Percentiles rank a stretch among this genome's conserved stretches.
phyloP scores from a whole-genome alignment of 805 yeast genomes.

The Zygotorulaspora florentina region DNA sequence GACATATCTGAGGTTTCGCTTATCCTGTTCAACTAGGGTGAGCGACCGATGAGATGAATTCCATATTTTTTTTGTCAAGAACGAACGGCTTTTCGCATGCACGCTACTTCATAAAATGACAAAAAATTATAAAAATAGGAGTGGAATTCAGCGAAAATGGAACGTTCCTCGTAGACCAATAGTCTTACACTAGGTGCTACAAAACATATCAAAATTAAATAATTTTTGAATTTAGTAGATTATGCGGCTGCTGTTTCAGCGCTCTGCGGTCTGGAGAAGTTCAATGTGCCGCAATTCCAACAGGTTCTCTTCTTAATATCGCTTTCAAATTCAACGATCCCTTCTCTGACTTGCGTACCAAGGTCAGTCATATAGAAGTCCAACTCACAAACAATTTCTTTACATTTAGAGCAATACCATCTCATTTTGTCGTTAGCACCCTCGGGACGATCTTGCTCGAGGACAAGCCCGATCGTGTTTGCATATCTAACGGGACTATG shows the following conservation, averaged over 20 bases:
- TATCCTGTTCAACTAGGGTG: not conserved
- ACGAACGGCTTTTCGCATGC: no score
- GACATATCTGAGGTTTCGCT: conserved; percentile 2
- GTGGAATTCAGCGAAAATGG: no score
- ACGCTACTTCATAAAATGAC: no score
- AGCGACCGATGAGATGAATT: no score
- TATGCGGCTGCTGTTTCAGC: not conserved
- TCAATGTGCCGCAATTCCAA: conserved; percentile 64
- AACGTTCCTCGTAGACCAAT: no score
- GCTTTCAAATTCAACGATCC: conserved; percentile 65
- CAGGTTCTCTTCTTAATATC: conserved; percentile 68
- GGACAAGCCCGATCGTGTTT: conserved; percentile 82
- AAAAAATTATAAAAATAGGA: no score
- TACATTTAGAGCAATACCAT: conserved; percentile 82
- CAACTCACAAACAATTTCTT: conserved; percentile 58
- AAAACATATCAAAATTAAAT: no score
- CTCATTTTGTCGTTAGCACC: conserved; percentile 68
- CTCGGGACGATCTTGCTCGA: conserved; percentile 85
- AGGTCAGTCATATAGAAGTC: conserved; percentile 74
- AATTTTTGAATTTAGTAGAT: no score
- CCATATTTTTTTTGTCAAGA: no score
- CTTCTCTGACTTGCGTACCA: conserved; percentile 86
- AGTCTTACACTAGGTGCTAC: no score
- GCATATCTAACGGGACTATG: conserved; percentile 87
- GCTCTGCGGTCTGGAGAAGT: conserved; percentile 57